These are phyloP conservation scores for Diaporthe citrichinensis DNA, from an alignment of 2,329 filamentous ascomycete genomes.

Conservation along the genomic window DNA sequence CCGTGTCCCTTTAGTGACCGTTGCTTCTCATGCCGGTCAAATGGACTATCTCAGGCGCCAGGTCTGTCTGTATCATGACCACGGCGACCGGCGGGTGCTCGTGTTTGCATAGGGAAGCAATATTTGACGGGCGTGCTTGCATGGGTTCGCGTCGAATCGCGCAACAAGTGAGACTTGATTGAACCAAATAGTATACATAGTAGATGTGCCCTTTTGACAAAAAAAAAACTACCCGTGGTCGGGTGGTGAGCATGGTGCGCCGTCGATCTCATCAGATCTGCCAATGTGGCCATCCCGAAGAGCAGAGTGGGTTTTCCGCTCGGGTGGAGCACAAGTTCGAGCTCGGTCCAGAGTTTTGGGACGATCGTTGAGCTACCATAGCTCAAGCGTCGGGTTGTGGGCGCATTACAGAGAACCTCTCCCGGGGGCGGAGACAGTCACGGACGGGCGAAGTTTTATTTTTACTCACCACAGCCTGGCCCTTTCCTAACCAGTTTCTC, in stretches of 20 bases:
- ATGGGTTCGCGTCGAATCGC: background rate
- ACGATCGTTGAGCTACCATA: background rate
- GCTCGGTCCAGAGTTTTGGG: background rate
- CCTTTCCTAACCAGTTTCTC: background rate
- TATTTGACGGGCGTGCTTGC: background rate
- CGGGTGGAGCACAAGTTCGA: constrained; percentile 11
- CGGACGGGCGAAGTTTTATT: constrained; percentile 2
- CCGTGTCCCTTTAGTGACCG: background rate
- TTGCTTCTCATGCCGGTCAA: background rate
- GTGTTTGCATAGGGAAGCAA: background rate
- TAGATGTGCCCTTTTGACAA: background rate
- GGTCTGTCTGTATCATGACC: background rate
- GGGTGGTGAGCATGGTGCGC: background rate
- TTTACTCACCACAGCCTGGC: background rate
- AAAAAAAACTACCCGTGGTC: background rate
- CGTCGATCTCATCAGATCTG: constrained; percentile 14
- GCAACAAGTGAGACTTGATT: background rate
- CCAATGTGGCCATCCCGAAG: background rate
- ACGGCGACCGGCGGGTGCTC: too few species aligned
- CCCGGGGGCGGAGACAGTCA: constrained; percentile 8
- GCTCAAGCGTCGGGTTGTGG: constrained; percentile 35
- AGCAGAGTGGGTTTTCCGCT: constrained; percentile 2
- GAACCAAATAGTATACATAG: background rate
- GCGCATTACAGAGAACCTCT: constrained; percentile 32
- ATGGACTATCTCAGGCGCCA: too few species aligned